Conservation (phyloP, 495 filamentous ascomycete genomes). For the Penicillium antarcticum region DNA sequence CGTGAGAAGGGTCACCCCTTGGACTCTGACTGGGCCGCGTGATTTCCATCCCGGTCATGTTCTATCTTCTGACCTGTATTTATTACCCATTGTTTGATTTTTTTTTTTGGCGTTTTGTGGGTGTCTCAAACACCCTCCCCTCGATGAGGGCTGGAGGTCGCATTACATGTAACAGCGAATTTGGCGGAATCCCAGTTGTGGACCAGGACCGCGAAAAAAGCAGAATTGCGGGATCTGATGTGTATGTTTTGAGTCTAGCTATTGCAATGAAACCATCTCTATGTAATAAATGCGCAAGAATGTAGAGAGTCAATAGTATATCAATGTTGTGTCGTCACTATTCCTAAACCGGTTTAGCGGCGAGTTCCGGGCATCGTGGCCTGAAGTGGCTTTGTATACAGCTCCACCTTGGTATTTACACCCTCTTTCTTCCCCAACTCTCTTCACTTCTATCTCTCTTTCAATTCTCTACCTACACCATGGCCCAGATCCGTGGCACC, state of each 20-base stretch:
- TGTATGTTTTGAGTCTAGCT: constrained; percentile 1
- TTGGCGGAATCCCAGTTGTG: constrained; percentile 9
- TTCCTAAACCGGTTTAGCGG: constrained; percentile 29
- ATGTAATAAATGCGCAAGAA: background rate
- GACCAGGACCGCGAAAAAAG: constrained; percentile 1
- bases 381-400: constrained; percentile 35
- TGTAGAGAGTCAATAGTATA: constrained; percentile 4
- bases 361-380: constrained; percentile 43
- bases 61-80: constrained; percentile 29
- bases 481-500: constrained; percentile 96
- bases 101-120: constrained; percentile 37
- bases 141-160: constrained; percentile 4
- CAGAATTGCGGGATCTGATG: constrained; percentile 9
- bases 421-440: constrained; percentile 11
- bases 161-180: constrained; percentile 11
- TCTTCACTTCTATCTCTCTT: background rate
- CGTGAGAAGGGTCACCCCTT: constrained; percentile 49
- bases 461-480: constrained; percentile 36
- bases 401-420: constrained; percentile 23
- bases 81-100: constrained; percentile 23
- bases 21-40: constrained; percentile 59
- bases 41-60: constrained; percentile 8
- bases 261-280: constrained; percentile 5
- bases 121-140: constrained; percentile 21
- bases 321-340: constrained; percentile 31